phyloP scores from a whole-genome alignment of 116 monocot genomes.

The Posidonia oceanica region DNA sequence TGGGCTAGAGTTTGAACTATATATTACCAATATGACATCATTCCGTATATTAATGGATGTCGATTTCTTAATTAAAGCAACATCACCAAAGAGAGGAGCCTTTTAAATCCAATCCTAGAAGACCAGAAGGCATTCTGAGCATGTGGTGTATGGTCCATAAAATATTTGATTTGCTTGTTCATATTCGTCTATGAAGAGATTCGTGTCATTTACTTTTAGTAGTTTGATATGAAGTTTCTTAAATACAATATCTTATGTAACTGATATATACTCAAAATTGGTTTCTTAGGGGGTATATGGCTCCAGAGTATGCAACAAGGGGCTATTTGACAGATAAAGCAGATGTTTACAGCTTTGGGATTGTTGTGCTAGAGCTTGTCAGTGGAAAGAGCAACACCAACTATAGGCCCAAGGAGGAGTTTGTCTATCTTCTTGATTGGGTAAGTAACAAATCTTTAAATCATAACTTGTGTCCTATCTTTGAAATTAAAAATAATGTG shows the following conservation, averaged over 20 bases:
- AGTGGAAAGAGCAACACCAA: slow-evolving; percentile 8
- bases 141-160: too few species aligned
- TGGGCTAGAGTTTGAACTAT: too few species aligned
- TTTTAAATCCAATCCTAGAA: too few species aligned
- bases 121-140: too few species aligned
- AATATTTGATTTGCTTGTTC: too few species aligned
- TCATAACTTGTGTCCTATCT: neutral
- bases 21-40: too few species aligned
- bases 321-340: slow-evolving; percentile 16
- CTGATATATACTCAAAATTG: neutral
- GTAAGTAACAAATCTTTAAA: slow-evolving; percentile 4
- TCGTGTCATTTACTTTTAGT: too few species aligned
- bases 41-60: neutral
- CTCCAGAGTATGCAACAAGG: slow-evolving; percentile 16
- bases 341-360: slow-evolving; percentile 19
- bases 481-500: too few species aligned
- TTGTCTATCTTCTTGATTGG: slow-evolving; percentile 11
- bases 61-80: neutral
- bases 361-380: slow-evolving; percentile 9
- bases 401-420: slow-evolving; percentile 8
- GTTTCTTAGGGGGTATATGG: slow-evolving; percentile 11
- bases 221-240: too few species aligned
- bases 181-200: too few species aligned
- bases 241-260: too few species aligned
- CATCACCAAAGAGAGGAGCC: too few species aligned